phyloP scores from a whole-genome alignment of 2,329 filamentous ascomycete species.

The Arthrobotrys sinensis region DNA sequence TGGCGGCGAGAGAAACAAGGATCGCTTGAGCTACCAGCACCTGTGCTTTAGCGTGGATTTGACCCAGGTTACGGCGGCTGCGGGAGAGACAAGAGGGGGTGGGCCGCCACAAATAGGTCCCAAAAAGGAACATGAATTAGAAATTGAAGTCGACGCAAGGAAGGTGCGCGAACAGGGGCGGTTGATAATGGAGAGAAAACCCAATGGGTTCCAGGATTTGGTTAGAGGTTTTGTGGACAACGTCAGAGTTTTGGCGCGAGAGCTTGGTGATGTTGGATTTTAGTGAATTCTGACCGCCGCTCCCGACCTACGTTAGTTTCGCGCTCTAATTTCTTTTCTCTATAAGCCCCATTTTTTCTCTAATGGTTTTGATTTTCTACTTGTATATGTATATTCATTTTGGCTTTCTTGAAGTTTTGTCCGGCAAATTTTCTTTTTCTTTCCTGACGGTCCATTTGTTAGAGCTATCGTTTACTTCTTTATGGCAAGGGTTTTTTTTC shows the following conservation, averaged over 20 bases:
- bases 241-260: conserved; percentile 73
- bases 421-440: neutral
- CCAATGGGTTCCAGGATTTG: conserved; percentile 77
- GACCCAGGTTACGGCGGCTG: conserved; percentile 79
- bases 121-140: conserved; percentile 83
- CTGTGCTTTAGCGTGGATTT: conserved; percentile 90
- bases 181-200: conserved; percentile 71
- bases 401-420: neutral
- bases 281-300: neutral
- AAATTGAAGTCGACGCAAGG: conserved; percentile 79
- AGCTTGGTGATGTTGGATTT: conserved; percentile 48
- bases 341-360: neutral
- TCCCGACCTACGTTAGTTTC: neutral
- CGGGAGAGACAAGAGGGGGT: conserved; percentile 31
- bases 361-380: conserved; percentile 28
- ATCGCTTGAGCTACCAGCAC: conserved; percentile 91
- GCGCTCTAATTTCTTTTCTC: neutral
- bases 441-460: conserved; percentile 1
- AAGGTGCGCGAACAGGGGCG: conserved; percentile 78
- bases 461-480: conserved; percentile 16
- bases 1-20: conserved; percentile 81
- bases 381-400: conserved; percentile 36
- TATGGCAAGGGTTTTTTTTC: conserved; percentile 15
- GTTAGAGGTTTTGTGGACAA: conserved; percentile 84
- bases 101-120: conserved; percentile 38